Conservation (phyloP, 1,139 yeast species). For the Taiozyma sp. region DNA sequence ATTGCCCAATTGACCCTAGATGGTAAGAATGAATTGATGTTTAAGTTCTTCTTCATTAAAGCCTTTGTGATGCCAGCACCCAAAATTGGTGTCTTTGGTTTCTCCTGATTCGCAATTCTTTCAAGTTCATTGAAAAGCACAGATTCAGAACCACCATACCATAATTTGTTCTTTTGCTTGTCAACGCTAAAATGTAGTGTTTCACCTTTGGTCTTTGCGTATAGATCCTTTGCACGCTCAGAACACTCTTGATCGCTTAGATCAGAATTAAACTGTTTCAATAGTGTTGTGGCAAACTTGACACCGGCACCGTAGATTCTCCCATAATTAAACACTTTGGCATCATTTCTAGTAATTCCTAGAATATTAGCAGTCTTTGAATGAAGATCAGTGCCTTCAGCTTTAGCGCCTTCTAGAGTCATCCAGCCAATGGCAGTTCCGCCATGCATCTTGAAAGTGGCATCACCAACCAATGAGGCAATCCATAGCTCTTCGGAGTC, state of each 20-base stretch:
- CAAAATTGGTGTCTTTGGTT: slow-evolving; percentile 85
- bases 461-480: slow-evolving; percentile 92
- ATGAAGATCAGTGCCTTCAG: slow-evolving; percentile 89
- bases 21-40: slow-evolving; percentile 64
- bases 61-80: slow-evolving; percentile 96
- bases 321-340: slow-evolving; percentile 94
- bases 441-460: slow-evolving; percentile 85
- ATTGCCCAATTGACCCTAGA: slow-evolving; percentile 97
- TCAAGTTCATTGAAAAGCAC: slow-evolving; percentile 87
- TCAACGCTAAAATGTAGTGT: slow-evolving; percentile 28
- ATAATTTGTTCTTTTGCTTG: slow-evolving; percentile 35
- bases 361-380: slow-evolving; percentile 89
- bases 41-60: slow-evolving; percentile 56
- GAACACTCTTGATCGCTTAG: slow-evolving; percentile 67
- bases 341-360: slow-evolving; percentile 88
- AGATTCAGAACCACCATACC: slow-evolving; percentile 95
- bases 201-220: slow-evolving; percentile 80
- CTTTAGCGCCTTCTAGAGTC: slow-evolving; percentile 95
- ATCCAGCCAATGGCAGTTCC: slow-evolving; percentile 98
- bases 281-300: slow-evolving; percentile 75
- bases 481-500: slow-evolving; percentile 99
- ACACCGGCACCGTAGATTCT: slow-evolving; percentile 97
- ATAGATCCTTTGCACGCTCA: slow-evolving; percentile 62
- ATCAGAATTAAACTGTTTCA: slow-evolving; percentile 76
- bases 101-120: slow-evolving; percentile 77